Evolutionary conservation across 2,329 filamentous ascomycete species (phyloP).

Genomic region (Calonectria pseudoturangicola): DNA sequence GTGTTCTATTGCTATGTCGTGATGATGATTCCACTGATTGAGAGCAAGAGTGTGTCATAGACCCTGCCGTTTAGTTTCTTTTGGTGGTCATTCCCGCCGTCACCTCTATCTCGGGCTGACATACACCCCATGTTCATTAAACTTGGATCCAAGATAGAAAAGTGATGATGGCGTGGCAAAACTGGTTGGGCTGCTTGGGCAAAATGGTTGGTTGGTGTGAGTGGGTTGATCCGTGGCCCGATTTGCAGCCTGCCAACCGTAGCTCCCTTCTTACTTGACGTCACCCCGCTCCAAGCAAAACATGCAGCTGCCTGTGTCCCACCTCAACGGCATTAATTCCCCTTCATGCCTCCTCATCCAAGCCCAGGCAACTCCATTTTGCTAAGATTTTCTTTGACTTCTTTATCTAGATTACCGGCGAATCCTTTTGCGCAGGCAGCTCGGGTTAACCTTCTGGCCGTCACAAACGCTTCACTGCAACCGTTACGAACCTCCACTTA

Average conservation of each 20-base stretch:
- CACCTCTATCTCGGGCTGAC: background rate
- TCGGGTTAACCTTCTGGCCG: background rate
- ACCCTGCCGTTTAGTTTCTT: background rate
- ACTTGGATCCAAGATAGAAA: background rate
- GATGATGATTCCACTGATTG: background rate
- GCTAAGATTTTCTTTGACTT: slow-evolving; percentile 27
- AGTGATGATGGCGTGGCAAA: slow-evolving; percentile 32
- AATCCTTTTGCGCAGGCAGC: background rate
- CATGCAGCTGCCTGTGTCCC: slow-evolving; percentile 42
- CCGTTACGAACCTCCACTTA: slow-evolving; percentile 27
- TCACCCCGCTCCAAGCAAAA: slow-evolving; percentile 54
- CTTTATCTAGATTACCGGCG: slow-evolving; percentile 26
- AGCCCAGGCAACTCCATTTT: slow-evolving; percentile 33
- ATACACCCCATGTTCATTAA: background rate
- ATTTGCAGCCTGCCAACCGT: slow-evolving; percentile 23
- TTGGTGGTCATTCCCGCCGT: background rate
- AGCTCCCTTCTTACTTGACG: slow-evolving; percentile 50
- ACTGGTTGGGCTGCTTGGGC: slow-evolving; percentile 4
- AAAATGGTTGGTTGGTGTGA: slow-evolving; percentile 42
- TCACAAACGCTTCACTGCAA: background rate
- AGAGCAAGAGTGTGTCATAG: too few relatives aligned
- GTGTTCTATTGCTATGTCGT: background rate
- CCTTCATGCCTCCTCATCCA: slow-evolving; percentile 47
- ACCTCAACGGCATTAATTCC: slow-evolving; percentile 41
- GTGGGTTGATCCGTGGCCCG: slow-evolving; percentile 31